Evolutionary conservation across 257 asterid genomes (phyloP), one percentile per base, ranked within the genome.

Genomic region (Lithospermum erythrorhizon): DNA sequence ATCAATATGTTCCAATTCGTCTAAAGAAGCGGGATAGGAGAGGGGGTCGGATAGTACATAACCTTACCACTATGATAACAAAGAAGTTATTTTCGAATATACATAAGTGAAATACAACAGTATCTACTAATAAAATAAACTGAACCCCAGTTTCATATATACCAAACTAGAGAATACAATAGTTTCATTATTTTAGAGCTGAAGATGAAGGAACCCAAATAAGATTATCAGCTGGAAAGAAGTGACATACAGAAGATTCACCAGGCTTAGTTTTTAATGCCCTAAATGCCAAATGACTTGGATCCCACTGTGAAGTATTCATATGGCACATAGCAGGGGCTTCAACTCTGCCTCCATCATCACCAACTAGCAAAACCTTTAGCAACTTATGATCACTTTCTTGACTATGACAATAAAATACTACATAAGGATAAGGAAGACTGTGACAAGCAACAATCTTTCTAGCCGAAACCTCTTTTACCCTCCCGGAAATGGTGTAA

Each of bases 361-460:
- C 94, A 1, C 95, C 95, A 2, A 30, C 67, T 61, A 90, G 63
- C 64, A 45, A 3, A 45, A 83, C 85, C 81, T 68, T 83, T 61
- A 80, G 78, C 41, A 87, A 63, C 75, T 75, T 76, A 56, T 65
- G 77, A 35, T 80, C 87, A 4, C 84, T 70, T 5, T 62, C 76
- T 68, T 87, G 94, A 25, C 84, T 58, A 18, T 90, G 96, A 35
- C 98, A 85, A 65, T 87, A 90, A 62, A 77, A 82, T 6, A 90
- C 94, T 7, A 88, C 84, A 62, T 90, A 87, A 2, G 98, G 96
- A 62, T 90, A 90, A 66, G 98, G 90, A 76, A 90, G 61, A 19
- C 65, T 37, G 68, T 90, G 98, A 70, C 98, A 90, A 0, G 75
- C 86, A 4, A 90, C 66, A 13, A 85, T 71, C 57, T 22, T 79